Evolutionary conservation across 192 early-diverging fungal genomes (phyloP).

Genomic region (Dissophora globulifera): DNA sequence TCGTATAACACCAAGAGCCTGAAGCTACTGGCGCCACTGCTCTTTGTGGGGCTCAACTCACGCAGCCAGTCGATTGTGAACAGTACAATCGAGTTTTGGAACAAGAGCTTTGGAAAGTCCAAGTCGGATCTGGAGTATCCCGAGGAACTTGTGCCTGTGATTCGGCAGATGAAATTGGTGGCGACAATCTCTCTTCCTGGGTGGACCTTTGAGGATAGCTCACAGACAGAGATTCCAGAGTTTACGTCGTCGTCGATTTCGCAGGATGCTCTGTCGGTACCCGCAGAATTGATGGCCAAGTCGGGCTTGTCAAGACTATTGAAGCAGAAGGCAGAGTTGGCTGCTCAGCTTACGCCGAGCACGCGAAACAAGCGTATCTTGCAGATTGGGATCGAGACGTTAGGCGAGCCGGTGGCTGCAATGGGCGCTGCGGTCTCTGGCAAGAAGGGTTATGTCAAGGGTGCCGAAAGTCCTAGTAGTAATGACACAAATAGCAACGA

Average conservation of each 20-base stretch:
- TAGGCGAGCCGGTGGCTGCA: not conserved
- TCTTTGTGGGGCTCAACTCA: slow-evolving; percentile 25
- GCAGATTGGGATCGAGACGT: not conserved
- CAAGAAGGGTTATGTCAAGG: too few relatives aligned
- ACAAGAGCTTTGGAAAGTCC: slow-evolving; percentile 20
- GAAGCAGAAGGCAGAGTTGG: slow-evolving; percentile 17
- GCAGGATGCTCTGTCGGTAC: slow-evolving; percentile 28
- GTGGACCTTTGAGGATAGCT: slow-evolving; percentile 17
- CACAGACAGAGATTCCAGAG: slow-evolving; percentile 17
- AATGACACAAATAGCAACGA: too few relatives aligned
- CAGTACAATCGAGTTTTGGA: slow-evolving; percentile 40
- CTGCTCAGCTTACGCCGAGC: not conserved
- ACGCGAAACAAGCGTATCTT: slow-evolving; percentile 4
- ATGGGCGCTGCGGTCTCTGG: too few relatives aligned
- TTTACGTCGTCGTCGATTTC: slow-evolving; percentile 34
- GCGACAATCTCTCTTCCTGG: slow-evolving; percentile 27
- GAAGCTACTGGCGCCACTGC: not conserved
- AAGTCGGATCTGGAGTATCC: slow-evolving; percentile 14
- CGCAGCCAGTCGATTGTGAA: slow-evolving; percentile 19
- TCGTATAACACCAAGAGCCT: slow-evolving; percentile 16
- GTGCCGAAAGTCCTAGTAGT: too few relatives aligned
- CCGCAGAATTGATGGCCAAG: slow-evolving; percentile 12
- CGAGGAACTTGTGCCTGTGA: slow-evolving; percentile 5
- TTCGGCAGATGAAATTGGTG: slow-evolving; percentile 28
- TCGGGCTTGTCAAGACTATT: slow-evolving; percentile 1